These are phyloP conservation scores for Xylariaceae sp. DNA, from an alignment of 2,329 filamentous ascomycete genomes.

Conservation along the genomic window DNA sequence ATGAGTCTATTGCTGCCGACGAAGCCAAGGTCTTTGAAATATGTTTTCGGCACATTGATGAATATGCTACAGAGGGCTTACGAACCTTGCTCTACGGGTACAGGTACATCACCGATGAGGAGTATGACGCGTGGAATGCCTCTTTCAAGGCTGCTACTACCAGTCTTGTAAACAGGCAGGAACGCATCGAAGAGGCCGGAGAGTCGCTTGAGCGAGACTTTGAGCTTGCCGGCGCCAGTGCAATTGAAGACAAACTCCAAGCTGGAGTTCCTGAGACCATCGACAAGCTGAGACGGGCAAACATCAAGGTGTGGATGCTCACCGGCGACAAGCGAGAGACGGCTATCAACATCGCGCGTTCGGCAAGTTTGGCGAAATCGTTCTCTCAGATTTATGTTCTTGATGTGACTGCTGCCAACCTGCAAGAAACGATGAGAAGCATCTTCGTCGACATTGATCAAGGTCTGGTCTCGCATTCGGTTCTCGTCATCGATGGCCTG, in stretches of 20 bases:
- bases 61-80: slow-evolving; percentile 85
- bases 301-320: slow-evolving; percentile 92
- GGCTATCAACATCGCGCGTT: slow-evolving; percentile 86
- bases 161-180: slow-evolving; percentile 76
- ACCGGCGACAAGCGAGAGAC: slow-evolving; percentile 89
- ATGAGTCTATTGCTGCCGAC: slow-evolving; percentile 55
- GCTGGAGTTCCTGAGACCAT: slow-evolving; percentile 85
- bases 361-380: slow-evolving; percentile 73
- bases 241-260: slow-evolving; percentile 90
- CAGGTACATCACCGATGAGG: slow-evolving; percentile 73
- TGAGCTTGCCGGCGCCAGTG: slow-evolving; percentile 81
- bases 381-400: slow-evolving; percentile 75
- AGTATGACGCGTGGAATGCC: slow-evolving; percentile 78
- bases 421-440: slow-evolving; percentile 69
- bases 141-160: slow-evolving; percentile 79
- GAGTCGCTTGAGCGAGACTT: slow-evolving; percentile 79
- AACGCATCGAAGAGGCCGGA: slow-evolving; percentile 77
- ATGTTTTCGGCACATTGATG: slow-evolving; percentile 87
- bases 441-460: slow-evolving; percentile 67
- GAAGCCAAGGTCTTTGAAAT: slow-evolving; percentile 74
- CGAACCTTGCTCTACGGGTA: slow-evolving; percentile 85
- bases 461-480: slow-evolving; percentile 69
- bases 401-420: slow-evolving; percentile 66
- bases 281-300: slow-evolving; percentile 80
- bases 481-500: slow-evolving; percentile 85